Conservation (phyloP, 2,329 filamentous ascomycete genomes). For the Xylaria sp. region DNA sequence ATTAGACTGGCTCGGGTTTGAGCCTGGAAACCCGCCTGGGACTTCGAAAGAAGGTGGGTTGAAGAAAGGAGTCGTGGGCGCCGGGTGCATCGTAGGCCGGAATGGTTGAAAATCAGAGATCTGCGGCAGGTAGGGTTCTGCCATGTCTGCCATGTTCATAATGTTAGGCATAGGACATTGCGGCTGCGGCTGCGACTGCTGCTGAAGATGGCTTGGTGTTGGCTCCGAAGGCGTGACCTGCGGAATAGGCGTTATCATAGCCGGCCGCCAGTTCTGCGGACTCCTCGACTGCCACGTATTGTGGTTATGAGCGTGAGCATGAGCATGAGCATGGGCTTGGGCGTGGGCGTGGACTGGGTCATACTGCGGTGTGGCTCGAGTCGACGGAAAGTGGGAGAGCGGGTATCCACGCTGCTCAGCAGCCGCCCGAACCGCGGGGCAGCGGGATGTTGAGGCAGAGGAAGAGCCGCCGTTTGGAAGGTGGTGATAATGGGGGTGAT, state of each 20-base stretch:
- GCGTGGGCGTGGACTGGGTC: slow-evolving; percentile 42
- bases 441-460: slow-evolving; percentile 42
- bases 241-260: slow-evolving; percentile 20
- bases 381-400: slow-evolving; percentile 34
- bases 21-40: slow-evolving; percentile 1
- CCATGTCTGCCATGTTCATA: slow-evolving; percentile 10
- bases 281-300: slow-evolving; percentile 31
- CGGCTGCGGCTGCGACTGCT: slow-evolving; percentile 7
- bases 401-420: slow-evolving; percentile 45
- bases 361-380: slow-evolving; percentile 39
- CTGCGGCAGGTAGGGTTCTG: slow-evolving; percentile 19
- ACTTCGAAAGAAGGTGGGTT: slow-evolving; percentile 10
- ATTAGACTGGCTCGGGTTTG: slow-evolving; percentile 25
- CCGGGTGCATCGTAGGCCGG: slow-evolving; percentile 32
- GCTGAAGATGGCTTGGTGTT: slow-evolving; percentile 17
- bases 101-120: slow-evolving; percentile 20
- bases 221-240: slow-evolving; percentile 12
- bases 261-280: slow-evolving; percentile 33
- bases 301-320: slow-evolving; percentile 26
- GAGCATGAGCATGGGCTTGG: slow-evolving; percentile 27
- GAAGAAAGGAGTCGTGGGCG: slow-evolving; percentile 20
- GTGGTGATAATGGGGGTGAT: slow-evolving; percentile 38
- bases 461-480: slow-evolving; percentile 31
- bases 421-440: slow-evolving; percentile 47
- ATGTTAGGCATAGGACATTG: slow-evolving; percentile 24